Percentiles rank a stretch among this genome's conserved stretches.
These are phyloP conservation scores for Neopestalotiopsis sp. DNA, from an alignment of 2,329 filamentous ascomycete genomes.

Conservation along the genomic window DNA sequence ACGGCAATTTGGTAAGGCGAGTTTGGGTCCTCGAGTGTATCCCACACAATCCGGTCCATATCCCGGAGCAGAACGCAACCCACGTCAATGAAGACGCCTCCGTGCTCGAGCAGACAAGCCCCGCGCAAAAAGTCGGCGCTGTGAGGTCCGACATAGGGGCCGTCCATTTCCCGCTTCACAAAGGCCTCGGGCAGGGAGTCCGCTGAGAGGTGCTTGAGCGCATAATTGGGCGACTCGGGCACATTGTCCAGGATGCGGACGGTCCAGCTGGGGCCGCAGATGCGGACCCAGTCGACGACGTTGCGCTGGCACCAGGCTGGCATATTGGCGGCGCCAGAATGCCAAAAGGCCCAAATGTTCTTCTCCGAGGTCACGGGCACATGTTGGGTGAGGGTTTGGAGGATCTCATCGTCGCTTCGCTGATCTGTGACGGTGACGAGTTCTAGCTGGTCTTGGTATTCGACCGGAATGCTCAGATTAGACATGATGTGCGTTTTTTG, in stretches of 20 bases:
- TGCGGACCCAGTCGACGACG: constrained; percentile 45
- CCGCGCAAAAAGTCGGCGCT: constrained; percentile 53
- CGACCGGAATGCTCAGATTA: constrained; percentile 20
- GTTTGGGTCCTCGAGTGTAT: constrained; percentile 40
- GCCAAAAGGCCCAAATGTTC: constrained; percentile 51
- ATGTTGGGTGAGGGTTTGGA: constrained; percentile 21
- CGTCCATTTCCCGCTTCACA: constrained; percentile 48
- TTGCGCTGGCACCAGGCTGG: constrained; percentile 41
- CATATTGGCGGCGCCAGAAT: constrained; percentile 41
- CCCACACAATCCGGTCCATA: constrained; percentile 46
- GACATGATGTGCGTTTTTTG: not conserved
- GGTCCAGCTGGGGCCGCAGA: constrained; percentile 42
- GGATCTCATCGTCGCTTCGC: constrained; percentile 28
- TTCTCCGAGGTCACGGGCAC: constrained; percentile 41
- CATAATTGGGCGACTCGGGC: constrained; percentile 40
- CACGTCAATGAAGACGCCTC: constrained; percentile 50
- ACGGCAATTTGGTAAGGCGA: constrained; percentile 40
- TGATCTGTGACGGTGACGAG: constrained; percentile 21
- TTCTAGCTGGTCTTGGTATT: constrained; percentile 26
- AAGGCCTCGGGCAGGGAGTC: constrained; percentile 46
- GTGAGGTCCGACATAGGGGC: constrained; percentile 48
- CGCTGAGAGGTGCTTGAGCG: constrained; percentile 40
- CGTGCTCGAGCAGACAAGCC: constrained; percentile 45
- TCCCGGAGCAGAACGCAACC: constrained; percentile 47
- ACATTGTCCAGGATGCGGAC: constrained; percentile 46